phyloP scores from a whole-genome alignment of 768 basidiomycete genomes.

The Hortiboletus flavorubellus region DNA sequence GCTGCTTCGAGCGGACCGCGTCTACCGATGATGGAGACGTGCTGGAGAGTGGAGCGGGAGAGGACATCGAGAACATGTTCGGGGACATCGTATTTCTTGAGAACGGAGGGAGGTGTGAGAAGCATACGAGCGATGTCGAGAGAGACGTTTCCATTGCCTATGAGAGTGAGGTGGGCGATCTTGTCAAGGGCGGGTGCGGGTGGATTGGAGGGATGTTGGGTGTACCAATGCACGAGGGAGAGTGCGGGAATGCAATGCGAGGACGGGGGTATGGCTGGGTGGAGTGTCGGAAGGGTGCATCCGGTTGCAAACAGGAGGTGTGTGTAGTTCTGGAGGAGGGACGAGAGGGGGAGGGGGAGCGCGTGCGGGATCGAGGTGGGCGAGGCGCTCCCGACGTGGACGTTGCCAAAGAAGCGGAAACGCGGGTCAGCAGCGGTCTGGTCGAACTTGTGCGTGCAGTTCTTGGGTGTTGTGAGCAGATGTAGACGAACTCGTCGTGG shows the following conservation, averaged over 20 bases:
- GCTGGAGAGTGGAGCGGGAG: slow-evolving; percentile 55
- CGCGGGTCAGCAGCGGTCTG: slow-evolving; percentile 72
- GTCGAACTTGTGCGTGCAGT: slow-evolving; percentile 96
- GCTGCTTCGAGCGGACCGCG: slow-evolving; percentile 87
- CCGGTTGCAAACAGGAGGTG: slow-evolving; percentile 88
- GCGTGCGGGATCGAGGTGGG: slow-evolving; percentile 49
- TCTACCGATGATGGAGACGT: slow-evolving; percentile 80
- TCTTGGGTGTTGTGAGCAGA: slow-evolving; percentile 46
- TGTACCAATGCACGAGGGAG: slow-evolving; percentile 94
- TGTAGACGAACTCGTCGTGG: not conserved
- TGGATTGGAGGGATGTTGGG: slow-evolving; percentile 74
- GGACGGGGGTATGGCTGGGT: slow-evolving; percentile 50
- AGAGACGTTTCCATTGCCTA: slow-evolving; percentile 95
- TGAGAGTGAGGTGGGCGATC: slow-evolving; percentile 69
- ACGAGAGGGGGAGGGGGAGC: slow-evolving; percentile 53
- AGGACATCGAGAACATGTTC: slow-evolving; percentile 68
- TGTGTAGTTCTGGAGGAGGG: slow-evolving; percentile 70
- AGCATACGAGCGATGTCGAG: slow-evolving; percentile 91
- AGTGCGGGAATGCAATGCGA: slow-evolving; percentile 66
- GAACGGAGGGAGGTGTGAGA: slow-evolving; percentile 60
- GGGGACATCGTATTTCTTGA: slow-evolving; percentile 78
- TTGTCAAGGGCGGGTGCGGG: slow-evolving; percentile 62
- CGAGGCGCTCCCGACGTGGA: slow-evolving; percentile 48
- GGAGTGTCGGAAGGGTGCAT: slow-evolving; percentile 62
- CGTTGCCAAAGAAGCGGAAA: slow-evolving; percentile 90